Base-by-base conservation (phyloP, 2,329 filamentous ascomycete genomes). In the Fusarium pseudograminearum region DNA sequence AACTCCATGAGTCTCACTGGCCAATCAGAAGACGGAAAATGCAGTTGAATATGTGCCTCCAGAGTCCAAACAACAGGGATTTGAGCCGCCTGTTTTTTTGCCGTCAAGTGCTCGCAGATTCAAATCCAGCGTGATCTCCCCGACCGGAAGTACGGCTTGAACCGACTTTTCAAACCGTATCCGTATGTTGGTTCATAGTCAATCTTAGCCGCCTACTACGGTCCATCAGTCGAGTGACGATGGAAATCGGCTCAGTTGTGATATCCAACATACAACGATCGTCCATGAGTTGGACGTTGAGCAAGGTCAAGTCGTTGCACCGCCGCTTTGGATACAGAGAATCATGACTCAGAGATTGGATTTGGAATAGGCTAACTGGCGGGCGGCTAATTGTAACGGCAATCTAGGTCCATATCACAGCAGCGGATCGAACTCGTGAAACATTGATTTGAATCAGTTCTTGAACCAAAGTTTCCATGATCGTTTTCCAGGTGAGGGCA, bases 1-100 rank as follows among this genome's bases (percentile, higher is more conserved):
- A 61, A 55, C 46, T 48, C 46, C 46, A 67, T 58, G 56, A 65
- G 60, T 41, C 7, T 38, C 24, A 15, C 20, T 47, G 50, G 48
- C 77, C 76, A 78, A 78, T 78, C 50, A 65, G 15, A 28, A 36
- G 36, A 20, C 47, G 48, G 34, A 18, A 3, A 40, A 30, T 58
- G 47, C 59, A 66, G 60, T 68, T 52, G 45, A 52, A 54, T 48
- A 71, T 69, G 71, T 70, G 71, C 54, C 30, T 58, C 28, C 36
- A 53, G 55, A 65, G 65, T 63, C 46, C 22, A 48, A 48, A 53
- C 24, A 45, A 11, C 61, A 69, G 61, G 69, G 69, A 58, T 66
- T 28, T 22, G 18, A 59, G 38, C 34, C 61, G 52, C 52, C 52
- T 50, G 53, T 48, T 57, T 47, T 46, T 57, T 59, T 54, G 38